phyloP scores from a whole-genome alignment of 306 rosid genomes.

The Cicer cuneatum region DNA sequence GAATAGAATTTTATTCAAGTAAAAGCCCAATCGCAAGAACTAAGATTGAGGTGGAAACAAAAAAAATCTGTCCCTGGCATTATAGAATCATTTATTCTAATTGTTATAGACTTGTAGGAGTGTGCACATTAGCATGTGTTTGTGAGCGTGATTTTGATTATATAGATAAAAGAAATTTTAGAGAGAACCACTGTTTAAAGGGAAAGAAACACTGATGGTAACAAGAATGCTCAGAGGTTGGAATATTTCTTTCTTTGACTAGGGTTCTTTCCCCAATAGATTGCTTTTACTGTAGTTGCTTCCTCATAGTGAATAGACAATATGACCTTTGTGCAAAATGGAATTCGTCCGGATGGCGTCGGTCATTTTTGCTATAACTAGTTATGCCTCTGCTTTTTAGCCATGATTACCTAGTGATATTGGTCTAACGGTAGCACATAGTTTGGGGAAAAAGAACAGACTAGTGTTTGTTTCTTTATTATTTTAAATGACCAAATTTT shows the following conservation, averaged over 20 bases:
- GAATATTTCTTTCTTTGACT: conserved; percentile 19
- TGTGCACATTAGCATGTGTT: not conserved
- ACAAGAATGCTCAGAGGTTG: not conserved
- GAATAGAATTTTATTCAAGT: conserved; percentile 19
- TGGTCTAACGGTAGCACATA: not conserved
- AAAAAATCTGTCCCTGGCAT: not conserved
- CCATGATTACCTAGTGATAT: conserved; percentile 5
- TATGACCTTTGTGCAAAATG: not conserved
- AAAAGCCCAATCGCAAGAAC: conserved; percentile 11
- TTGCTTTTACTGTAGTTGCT: conserved; percentile 11
- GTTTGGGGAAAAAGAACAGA: not conserved
- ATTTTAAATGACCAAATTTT: conserved; percentile 4
- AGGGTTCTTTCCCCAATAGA: conserved; percentile 3
- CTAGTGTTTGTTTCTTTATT: conserved; percentile 1
- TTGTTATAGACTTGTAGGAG: not conserved
- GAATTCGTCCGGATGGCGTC: not conserved
- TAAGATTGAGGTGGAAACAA: not conserved
- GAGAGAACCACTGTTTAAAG: not conserved
- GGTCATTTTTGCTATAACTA: not conserved
- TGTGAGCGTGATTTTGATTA: not conserved
- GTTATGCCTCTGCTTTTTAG: conserved; percentile 1
- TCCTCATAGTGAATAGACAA: not conserved
- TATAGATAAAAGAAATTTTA: not conserved
- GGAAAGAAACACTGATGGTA: not conserved
- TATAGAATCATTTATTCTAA: not conserved